These are phyloP conservation scores for Conoideocrella luteorostrata DNA, from an alignment of 2,329 filamentous ascomycete genomes.

Conservation along the genomic window DNA sequence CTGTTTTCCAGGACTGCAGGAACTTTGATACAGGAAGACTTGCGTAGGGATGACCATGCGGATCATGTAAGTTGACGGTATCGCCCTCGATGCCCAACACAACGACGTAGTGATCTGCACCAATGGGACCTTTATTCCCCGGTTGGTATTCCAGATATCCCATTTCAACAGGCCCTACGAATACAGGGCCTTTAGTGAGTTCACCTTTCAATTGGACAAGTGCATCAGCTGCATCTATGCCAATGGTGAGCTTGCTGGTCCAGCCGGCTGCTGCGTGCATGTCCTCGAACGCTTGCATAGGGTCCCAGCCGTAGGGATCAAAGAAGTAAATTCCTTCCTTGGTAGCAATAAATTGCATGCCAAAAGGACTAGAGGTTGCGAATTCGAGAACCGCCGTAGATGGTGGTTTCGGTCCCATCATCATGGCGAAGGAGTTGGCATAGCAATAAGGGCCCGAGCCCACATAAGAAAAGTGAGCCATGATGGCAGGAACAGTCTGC, in stretches of 20 bases:
- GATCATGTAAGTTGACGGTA: no score
- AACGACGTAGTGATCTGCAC: no score
- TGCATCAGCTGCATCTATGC: conserved; percentile 11
- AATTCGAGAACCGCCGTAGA: conserved; percentile 14
- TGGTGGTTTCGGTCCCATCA: conserved; percentile 10
- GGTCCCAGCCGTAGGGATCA: conserved; percentile 15
- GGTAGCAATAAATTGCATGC: conserved; percentile 14
- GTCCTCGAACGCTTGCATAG: conserved; percentile 8
- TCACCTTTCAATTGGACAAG: conserved; percentile 8
- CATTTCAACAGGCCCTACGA: no score
- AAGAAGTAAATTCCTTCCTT: conserved; percentile 11
- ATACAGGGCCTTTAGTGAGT: no score
- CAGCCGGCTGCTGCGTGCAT: conserved; percentile 12
- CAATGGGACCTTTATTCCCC: no score
- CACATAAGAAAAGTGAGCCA: conserved; percentile 8
- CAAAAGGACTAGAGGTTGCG: conserved; percentile 14
- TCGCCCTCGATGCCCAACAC: no score
- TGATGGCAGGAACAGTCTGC: no score
- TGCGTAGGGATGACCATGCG: no score
- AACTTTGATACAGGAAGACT: no score
- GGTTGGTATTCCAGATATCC: no score
- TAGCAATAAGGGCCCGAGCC: conserved; percentile 16
- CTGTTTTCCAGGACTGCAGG: no score
- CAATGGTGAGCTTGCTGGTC: conserved; percentile 8
- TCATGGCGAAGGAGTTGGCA: conserved; percentile 14